A percentile compares a stretch with the other conserved stretches of the same genome.
Evolutionary conservation across 768 basidiomycete genomes (phyloP).

Genomic region (Termitomyces eurrhizus): DNA sequence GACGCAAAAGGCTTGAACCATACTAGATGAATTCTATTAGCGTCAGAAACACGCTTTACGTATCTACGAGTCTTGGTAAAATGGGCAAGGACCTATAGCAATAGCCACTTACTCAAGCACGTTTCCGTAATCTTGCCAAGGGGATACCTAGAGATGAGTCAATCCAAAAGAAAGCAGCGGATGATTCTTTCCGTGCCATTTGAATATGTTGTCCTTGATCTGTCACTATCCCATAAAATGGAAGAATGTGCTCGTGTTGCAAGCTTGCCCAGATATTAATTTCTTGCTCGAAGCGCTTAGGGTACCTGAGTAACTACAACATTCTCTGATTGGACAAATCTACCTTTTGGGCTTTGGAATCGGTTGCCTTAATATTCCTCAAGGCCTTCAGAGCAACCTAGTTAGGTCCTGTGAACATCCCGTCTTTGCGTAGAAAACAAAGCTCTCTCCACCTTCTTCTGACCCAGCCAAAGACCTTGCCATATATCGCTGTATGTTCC

Average conservation of each 20-base stretch:
- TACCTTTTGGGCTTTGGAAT: slow-evolving; percentile 41
- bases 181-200: slow-evolving; percentile 30
- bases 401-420: not conserved
- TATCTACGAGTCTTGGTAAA: slow-evolving; percentile 30
- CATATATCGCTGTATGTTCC: slow-evolving; percentile 55
- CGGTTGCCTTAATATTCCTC: slow-evolving; percentile 40
- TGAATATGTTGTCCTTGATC: slow-evolving; percentile 47
- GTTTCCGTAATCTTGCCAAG: slow-evolving; percentile 60
- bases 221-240: slow-evolving; percentile 56
- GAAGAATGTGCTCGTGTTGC: slow-evolving; percentile 45
- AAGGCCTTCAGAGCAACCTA: slow-evolving; percentile 59
- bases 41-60: slow-evolving; percentile 28
- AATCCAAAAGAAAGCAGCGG: not conserved
- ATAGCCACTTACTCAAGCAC: slow-evolving; percentile 39
- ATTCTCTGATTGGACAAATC: not conserved
- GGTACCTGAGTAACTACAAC: not conserved
- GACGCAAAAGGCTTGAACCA: slow-evolving; percentile 8
- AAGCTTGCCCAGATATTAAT: slow-evolving; percentile 51
- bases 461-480: slow-evolving; percentile 51
- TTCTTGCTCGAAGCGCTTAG: slow-evolving; percentile 58
- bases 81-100: not conserved
- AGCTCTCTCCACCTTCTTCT: slow-evolving; percentile 36
- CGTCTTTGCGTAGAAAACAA: too few species aligned
- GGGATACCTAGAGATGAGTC: slow-evolving; percentile 43
- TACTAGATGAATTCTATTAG: slow-evolving; percentile 42